These are phyloP conservation scores for Abrus pulchellus DNA, from an alignment of 306 rosid species.

Conservation along the genomic window DNA sequence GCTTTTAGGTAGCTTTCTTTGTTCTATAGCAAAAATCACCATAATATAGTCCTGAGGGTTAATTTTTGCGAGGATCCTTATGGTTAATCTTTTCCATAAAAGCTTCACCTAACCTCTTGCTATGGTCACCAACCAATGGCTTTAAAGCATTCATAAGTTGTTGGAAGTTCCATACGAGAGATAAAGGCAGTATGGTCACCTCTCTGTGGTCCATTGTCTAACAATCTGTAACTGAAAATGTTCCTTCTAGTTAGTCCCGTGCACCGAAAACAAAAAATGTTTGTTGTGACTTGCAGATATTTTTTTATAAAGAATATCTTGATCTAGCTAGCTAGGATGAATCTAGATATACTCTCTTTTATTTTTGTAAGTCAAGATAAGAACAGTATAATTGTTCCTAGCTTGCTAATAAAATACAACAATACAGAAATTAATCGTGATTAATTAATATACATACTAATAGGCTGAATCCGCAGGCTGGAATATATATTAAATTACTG, in stretches of 20 bases:
- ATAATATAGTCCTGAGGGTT: conserved; percentile 21
- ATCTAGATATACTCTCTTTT: conserved; percentile 12
- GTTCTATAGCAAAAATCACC: conserved; percentile 41
- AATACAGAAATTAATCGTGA: background rate
- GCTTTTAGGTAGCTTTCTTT: conserved; percentile 39
- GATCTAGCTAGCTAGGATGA: conserved; percentile 28
- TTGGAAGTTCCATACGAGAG: conserved; percentile 54
- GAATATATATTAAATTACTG: conserved; percentile 51
- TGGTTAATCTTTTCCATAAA: conserved; percentile 61
- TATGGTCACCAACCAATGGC: conserved; percentile 57
- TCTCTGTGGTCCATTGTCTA: conserved; percentile 64
- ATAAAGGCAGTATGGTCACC: conserved; percentile 57
- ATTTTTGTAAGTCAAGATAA: conserved; percentile 36
- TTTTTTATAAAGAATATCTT: conserved; percentile 4
- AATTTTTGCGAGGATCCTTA: conserved; percentile 29
- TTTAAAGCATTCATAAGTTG: conserved; percentile 55
- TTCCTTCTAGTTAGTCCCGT: conserved; percentile 50
- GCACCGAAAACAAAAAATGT: conserved; percentile 41
- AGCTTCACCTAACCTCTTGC: conserved; percentile 59
- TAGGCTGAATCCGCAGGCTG: conserved; percentile 55
- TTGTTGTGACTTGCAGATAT: conserved; percentile 51
- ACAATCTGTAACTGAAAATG: conserved; percentile 53
- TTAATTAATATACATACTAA: conserved; percentile 43
- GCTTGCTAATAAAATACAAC: conserved; percentile 41
- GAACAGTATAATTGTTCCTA: conserved; percentile 47